Conservation (phyloP, 148 eudicot genomes). For the Agrostemma githago region DNA sequence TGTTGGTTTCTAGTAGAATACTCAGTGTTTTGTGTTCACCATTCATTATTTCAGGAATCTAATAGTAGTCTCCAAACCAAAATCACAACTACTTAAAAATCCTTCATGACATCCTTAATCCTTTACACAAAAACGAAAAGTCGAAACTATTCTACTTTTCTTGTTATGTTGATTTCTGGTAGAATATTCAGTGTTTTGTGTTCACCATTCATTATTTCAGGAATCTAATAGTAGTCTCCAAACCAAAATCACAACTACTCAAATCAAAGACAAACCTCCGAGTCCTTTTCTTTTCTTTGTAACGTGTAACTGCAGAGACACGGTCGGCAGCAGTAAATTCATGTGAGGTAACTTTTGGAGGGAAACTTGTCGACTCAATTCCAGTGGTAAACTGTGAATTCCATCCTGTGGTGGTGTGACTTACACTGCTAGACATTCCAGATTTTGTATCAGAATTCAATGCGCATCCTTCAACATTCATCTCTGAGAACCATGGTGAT, state of each 20-base stretch:
- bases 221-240: background rate
- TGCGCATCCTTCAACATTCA: slow-evolving; percentile 40
- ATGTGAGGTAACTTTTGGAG: slow-evolving; percentile 35
- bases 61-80: background rate
- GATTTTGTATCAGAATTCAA: slow-evolving; percentile 48
- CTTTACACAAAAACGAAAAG: too few relatives aligned
- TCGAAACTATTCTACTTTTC: background rate
- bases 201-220: too few relatives aligned
- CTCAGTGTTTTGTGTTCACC: background rate
- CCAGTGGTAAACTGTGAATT: slow-evolving; percentile 24
- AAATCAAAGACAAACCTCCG: slow-evolving; percentile 51
- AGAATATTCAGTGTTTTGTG: background rate
- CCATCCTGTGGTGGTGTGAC: slow-evolving; percentile 29
- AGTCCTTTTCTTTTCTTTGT: slow-evolving; percentile 82
- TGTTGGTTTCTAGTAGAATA: background rate
- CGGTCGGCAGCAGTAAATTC: slow-evolving; percentile 58
- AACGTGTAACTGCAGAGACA: slow-evolving; percentile 66
- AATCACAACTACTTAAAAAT: background rate
- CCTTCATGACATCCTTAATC: too few relatives aligned
- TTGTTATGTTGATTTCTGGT: background rate
- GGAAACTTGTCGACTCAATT: slow-evolving; percentile 24
- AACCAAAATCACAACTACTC: background rate
- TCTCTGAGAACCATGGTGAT: slow-evolving; percentile 30
- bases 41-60: background rate
- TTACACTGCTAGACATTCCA: slow-evolving; percentile 30